Percentiles rank a stretch among this genome's conserved stretches.
Evolutionary conservation across 2,329 filamentous ascomycete genomes (phyloP).

Genomic region (Eutypella sp.): DNA sequence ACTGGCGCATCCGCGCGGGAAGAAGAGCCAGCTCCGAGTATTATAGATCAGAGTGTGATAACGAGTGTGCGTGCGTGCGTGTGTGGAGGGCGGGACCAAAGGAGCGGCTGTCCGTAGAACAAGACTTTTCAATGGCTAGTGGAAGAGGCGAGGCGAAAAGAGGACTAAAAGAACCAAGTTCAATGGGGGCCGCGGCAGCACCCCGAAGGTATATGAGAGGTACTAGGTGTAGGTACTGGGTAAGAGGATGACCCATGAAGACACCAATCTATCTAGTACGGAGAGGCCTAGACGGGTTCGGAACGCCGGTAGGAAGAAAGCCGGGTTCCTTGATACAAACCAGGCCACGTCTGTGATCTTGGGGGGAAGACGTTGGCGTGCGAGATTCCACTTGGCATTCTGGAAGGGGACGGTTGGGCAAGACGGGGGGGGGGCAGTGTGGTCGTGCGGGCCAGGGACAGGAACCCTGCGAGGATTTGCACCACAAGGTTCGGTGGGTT

Average conservation of each 20-base stretch:
- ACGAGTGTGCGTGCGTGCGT: constrained; percentile 28
- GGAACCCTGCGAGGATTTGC: constrained; percentile 31
- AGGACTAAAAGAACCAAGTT: constrained; percentile 33
- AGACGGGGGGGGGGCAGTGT: constrained; percentile 22
- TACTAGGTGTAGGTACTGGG: constrained; percentile 35
- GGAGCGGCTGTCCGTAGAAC: constrained; percentile 44
- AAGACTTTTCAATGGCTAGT: constrained; percentile 30
- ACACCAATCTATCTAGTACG: constrained; percentile 34
- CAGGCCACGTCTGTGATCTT: constrained; percentile 27
- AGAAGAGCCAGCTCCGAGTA: constrained; percentile 54
- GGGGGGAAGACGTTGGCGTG: constrained; percentile 27
- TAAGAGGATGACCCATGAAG: constrained; percentile 37
- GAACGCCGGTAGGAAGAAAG: constrained; percentile 48
- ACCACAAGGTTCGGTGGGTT: constrained; percentile 32
- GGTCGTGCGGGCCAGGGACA: constrained; percentile 24
- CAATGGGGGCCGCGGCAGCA: constrained; percentile 45
- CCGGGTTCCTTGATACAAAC: constrained; percentile 46
- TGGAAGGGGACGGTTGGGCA: constrained; percentile 26
- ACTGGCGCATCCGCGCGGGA: constrained; percentile 35
- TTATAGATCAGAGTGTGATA: constrained; percentile 40
- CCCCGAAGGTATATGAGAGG: constrained; percentile 49
- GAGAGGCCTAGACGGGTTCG: constrained; percentile 41
- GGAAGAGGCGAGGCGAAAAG: constrained; percentile 42
- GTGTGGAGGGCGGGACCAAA: constrained; percentile 33
- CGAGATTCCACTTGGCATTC: constrained; percentile 34